Conservation (phyloP, 2,329 filamentous ascomycete genomes). For the Neonectria faginata region DNA sequence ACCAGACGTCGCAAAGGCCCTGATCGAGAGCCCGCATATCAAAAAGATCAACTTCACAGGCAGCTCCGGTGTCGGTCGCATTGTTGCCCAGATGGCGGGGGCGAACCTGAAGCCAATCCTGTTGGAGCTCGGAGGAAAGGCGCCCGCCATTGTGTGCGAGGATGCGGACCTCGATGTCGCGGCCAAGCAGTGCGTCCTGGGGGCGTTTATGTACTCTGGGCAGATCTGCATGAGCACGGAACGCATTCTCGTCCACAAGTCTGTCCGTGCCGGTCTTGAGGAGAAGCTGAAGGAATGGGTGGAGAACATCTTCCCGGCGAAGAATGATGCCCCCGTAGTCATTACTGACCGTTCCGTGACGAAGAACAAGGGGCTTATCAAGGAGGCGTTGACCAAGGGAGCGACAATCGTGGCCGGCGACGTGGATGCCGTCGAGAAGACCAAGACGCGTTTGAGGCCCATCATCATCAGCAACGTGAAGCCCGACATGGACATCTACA, state of each 20-base stretch:
- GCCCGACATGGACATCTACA: slow-evolving; percentile 76
- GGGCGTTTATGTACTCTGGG: slow-evolving; percentile 68
- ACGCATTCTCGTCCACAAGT: slow-evolving; percentile 52
- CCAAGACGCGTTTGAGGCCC: slow-evolving; percentile 64
- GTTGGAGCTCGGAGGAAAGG: slow-evolving; percentile 63
- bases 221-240: slow-evolving; percentile 84
- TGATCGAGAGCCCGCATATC: slow-evolving; percentile 50
- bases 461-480: slow-evolving; percentile 73
- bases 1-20: slow-evolving; percentile 47
- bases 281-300: slow-evolving; percentile 22
- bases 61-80: slow-evolving; percentile 52
- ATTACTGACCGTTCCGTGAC: slow-evolving; percentile 17
- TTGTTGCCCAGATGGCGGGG: slow-evolving; percentile 52
- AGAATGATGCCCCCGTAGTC: slow-evolving; percentile 17
- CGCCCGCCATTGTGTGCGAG: slow-evolving; percentile 55
- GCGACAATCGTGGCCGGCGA: slow-evolving; percentile 62
- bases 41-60: slow-evolving; percentile 31
- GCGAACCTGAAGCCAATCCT: slow-evolving; percentile 58
- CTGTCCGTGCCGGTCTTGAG: slow-evolving; percentile 53
- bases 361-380: slow-evolving; percentile 62
- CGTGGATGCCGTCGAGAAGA: slow-evolving; percentile 44
- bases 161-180: slow-evolving; percentile 60
- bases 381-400: slow-evolving; percentile 70
- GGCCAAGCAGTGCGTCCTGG: slow-evolving; percentile 43
- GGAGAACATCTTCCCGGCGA: slow-evolving; percentile 12